These are phyloP conservation scores for Chlorella ohadii DNA, from an alignment of 139 green algal species.

Conservation along the genomic window DNA sequence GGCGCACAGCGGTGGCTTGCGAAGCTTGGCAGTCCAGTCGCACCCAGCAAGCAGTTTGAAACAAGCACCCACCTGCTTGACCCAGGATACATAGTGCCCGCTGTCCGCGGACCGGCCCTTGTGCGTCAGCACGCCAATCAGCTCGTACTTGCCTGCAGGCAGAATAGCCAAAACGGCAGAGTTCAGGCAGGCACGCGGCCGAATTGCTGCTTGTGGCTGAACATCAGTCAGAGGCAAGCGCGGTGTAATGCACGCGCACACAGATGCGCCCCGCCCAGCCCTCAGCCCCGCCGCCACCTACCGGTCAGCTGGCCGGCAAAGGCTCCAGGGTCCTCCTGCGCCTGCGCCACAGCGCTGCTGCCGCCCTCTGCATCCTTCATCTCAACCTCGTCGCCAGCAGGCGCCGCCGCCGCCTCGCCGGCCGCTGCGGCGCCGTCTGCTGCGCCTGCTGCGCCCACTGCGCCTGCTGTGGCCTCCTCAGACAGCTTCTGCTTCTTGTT, in stretches of 20 bases:
- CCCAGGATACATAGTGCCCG: slow-evolving; percentile 97
- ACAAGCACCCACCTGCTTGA: slow-evolving; percentile 79
- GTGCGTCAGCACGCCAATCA: slow-evolving; percentile 95
- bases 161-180: too few species aligned
- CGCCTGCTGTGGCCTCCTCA: slow-evolving; percentile 12
- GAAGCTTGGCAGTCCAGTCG: too few species aligned
- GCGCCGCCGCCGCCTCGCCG: slow-evolving; percentile 13
- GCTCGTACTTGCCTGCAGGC: slow-evolving; percentile 90
- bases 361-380: slow-evolving; percentile 64
- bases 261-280: neutral
- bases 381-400: slow-evolving; percentile 47
- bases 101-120: slow-evolving; percentile 96
- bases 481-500: slow-evolving; percentile 53
- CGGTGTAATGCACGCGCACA: neutral
- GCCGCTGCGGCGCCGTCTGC: neutral
- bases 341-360: neutral
- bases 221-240: too few species aligned
- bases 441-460: slow-evolving; percentile 15
- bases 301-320: slow-evolving; percentile 13
- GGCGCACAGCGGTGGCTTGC: too few species aligned
- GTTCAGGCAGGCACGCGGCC: too few species aligned
- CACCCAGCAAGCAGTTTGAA: too few species aligned
- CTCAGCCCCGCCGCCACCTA: neutral
- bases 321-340: slow-evolving; percentile 11
- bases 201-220: too few species aligned